These are phyloP conservation scores for Phytophthora vignae DNA, from an alignment of 352 stramenopile genomes.

Conservation along the genomic window DNA sequence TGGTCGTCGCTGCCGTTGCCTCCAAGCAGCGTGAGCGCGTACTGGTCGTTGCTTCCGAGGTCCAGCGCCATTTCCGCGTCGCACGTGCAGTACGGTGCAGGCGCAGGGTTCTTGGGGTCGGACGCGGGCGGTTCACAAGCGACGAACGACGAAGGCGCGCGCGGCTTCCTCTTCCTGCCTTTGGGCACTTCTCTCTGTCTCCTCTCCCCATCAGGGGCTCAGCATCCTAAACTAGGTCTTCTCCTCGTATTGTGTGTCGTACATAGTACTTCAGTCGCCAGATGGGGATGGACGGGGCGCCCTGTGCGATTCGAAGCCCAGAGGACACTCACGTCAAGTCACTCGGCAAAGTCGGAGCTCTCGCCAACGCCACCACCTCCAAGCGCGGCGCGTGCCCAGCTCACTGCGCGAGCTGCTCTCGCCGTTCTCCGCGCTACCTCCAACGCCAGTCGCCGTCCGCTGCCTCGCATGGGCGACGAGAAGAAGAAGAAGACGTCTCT, in stretches of 20 bases:
- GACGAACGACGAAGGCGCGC: not conserved
- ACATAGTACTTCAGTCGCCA: not conserved
- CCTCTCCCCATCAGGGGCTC: conserved; percentile 1
- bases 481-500: conserved; percentile 34
- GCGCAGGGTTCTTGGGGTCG: too few relatives aligned
- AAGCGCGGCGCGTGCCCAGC: not conserved
- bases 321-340: conserved; percentile 39
- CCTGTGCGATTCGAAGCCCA: conserved; percentile 30
- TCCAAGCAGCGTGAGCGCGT: conserved; percentile 67
- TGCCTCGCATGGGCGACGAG: conserved; percentile 36
- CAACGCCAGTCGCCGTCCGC: not conserved
- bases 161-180: conserved; percentile 8
- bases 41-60: conserved; percentile 44
- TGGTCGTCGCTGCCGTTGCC: conserved; percentile 66
- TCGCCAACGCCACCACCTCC: conserved; percentile 4
- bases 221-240: not conserved
- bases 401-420: not conserved
- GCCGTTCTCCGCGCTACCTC: not conserved
- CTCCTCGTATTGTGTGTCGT: not conserved
- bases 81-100: not conserved
- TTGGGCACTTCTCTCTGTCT: conserved; percentile 14
- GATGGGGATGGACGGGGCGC: conserved; percentile 4
- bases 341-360: conserved; percentile 36
- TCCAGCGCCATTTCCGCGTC: conserved; percentile 46
- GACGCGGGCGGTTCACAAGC: not conserved